phyloP scores from a whole-genome alignment of 495 filamentous ascomycete species.

The Clohesyomyces aquaticus region DNA sequence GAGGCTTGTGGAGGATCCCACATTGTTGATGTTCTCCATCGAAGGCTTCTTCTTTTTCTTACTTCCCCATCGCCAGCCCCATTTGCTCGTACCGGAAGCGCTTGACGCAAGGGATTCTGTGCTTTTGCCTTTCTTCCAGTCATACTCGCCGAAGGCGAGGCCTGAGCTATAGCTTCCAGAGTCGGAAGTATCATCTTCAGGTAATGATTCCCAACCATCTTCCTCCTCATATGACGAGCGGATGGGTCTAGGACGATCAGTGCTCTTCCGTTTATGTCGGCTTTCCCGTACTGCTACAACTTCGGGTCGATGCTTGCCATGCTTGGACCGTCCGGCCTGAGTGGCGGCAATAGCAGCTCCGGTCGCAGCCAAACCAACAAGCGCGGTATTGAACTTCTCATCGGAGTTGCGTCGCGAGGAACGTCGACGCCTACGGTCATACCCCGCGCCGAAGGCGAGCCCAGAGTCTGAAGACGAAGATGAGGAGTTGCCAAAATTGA shows the following conservation, averaged over 20 bases:
- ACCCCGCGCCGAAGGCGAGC: conserved; percentile 51
- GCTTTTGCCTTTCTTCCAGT: conserved; percentile 47
- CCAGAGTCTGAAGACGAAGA: conserved; percentile 62
- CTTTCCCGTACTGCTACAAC: conserved; percentile 51
- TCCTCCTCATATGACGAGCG: conserved; percentile 33
- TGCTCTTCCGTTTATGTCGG: conserved; percentile 21
- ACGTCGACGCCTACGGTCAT: conserved; percentile 39
- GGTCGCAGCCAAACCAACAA: conserved; percentile 61
- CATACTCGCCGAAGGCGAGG: conserved; percentile 59
- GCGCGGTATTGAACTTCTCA: conserved; percentile 58
- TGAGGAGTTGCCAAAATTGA: conserved; percentile 63
- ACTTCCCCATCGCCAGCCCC: conserved; percentile 63
- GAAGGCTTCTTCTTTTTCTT: conserved; percentile 49
- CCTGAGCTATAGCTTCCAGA: conserved; percentile 56
- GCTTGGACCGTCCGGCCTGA: conserved; percentile 49
- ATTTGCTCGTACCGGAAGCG: conserved; percentile 55
- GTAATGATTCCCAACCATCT: conserved; percentile 67
- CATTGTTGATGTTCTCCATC: conserved; percentile 23
- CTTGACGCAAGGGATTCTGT: conserved; percentile 59
- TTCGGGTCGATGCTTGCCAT: conserved; percentile 41
- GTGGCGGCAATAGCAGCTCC: conserved; percentile 59
- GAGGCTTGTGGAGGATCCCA: conserved; percentile 17
- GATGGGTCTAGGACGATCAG: conserved; percentile 13
- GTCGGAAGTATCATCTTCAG: conserved; percentile 52
- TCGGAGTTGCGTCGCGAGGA: conserved; percentile 40